Evolutionary conservation across 2,329 filamentous ascomycete genomes (phyloP), one percentile per base, ranked within the genome.

Genomic region (Apiospora aurea): DNA sequence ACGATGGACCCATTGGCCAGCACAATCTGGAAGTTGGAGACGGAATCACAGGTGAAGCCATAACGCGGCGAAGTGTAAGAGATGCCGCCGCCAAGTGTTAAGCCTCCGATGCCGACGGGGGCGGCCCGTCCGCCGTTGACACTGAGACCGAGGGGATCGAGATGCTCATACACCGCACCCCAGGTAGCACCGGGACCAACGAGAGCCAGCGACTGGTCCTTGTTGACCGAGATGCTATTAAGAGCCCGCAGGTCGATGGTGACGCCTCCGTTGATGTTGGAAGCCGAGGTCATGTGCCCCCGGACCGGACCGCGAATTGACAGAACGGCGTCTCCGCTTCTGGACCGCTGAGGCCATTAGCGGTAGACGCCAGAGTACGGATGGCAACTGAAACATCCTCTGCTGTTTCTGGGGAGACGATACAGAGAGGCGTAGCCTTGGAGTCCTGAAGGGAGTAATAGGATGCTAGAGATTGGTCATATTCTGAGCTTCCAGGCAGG

Each of bases 261-360:
- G 5, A 87, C 77, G 18, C 85, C 82, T 18, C 75, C 75, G 6
- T 79, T 75, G 71, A 82, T 81, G 75, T 82, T 89, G 8, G 85
- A 84, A 0, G 82, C 78, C 72, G 85, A 86, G 2, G 84, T 80
- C 1, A 83, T 84, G 78, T 89, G 87, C 88, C 87, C n/a, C 87
- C 87, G 64, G 82, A 81, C 49, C 86, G 86, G 72, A 87, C 82
- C 2, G 87, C 83, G 77, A 90, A 90, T 0, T 74, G 76, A 69
- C 73, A 75, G n/a, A 53, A 26, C 49, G n/a, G 49, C 49, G 10
- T 3, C 24, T 53, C 24, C 11, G 49, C 4, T 13, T 53, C 24
- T 26, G 11, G 49, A 5, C n/a, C 24, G n/a, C 44, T 46, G 7
- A 26, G 49, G 4, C 49, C 49, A 41, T 71, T 70, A 18, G 66